These are phyloP conservation scores for Trichoderma cornu-damae DNA, from an alignment of 2,329 filamentous ascomycete genomes.

Conservation along the genomic window DNA sequence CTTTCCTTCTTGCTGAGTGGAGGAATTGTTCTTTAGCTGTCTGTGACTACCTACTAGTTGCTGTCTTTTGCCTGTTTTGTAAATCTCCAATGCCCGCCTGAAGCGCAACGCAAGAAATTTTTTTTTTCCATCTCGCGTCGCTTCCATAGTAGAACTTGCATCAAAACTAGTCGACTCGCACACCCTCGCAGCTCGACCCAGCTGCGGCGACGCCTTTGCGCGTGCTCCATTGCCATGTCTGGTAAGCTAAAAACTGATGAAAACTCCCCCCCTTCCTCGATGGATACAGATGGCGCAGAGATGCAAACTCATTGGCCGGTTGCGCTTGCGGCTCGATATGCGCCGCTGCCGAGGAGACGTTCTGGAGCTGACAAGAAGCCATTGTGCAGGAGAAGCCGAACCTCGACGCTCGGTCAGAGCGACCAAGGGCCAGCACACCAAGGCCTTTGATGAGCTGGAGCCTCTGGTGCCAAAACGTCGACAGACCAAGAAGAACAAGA, in stretches of 20 bases:
- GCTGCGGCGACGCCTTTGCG: slow-evolving; percentile 15
- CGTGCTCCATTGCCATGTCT: slow-evolving; percentile 29
- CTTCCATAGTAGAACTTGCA: slow-evolving; percentile 16
- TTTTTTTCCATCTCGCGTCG: slow-evolving; percentile 4
- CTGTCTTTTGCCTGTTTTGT: slow-evolving; percentile 6
- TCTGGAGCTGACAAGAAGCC: slow-evolving; percentile 5
- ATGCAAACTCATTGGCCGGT: background rate
- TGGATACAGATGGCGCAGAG: background rate
- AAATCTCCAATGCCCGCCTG: slow-evolving; percentile 16
- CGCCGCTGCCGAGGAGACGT: slow-evolving; percentile 22
- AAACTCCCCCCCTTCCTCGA: slow-evolving; percentile 5
- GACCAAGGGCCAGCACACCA: slow-evolving; percentile 93
- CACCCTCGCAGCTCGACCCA: background rate
- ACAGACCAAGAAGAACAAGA: slow-evolving; percentile 48
- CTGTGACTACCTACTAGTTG: slow-evolving; percentile 17
- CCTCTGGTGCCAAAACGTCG: slow-evolving; percentile 51
- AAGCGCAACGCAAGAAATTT: slow-evolving; percentile 13
- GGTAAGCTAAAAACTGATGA: slow-evolving; percentile 29
- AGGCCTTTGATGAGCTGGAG: slow-evolving; percentile 75
- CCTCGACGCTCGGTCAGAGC: slow-evolving; percentile 90
- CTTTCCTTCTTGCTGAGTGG: background rate
- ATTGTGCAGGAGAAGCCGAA: slow-evolving; percentile 53
- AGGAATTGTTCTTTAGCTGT: slow-evolving; percentile 13
- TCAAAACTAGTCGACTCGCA: background rate
- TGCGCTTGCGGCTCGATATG: slow-evolving; percentile 6